phyloP scores from a whole-genome alignment of 75 land plant genomes.

The Azolla pinnata region DNA sequence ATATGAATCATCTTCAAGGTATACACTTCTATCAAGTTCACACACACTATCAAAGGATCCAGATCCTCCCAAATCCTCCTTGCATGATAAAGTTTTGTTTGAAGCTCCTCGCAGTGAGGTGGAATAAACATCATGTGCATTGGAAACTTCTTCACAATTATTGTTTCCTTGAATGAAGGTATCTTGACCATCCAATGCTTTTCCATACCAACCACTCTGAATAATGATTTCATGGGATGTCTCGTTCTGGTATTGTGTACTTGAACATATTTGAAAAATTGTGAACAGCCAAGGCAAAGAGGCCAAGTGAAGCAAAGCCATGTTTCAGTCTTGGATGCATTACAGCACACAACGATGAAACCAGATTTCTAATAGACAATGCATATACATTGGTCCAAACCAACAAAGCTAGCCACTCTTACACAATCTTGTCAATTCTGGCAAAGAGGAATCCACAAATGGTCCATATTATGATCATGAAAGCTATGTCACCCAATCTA shows the following conservation, averaged over 20 bases:
- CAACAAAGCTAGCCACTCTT: too few relatives aligned
- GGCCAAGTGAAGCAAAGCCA: not conserved
- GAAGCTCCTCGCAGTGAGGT: not conserved
- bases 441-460: too few relatives aligned
- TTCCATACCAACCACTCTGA: too few relatives aligned
- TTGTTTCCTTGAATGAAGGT: not conserved
- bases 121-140: not conserved
- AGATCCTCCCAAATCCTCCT: slow-evolving; percentile 49
- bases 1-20: slow-evolving; percentile 31
- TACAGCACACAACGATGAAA: too few relatives aligned
- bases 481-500: too few relatives aligned
- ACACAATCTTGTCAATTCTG: too few relatives aligned
- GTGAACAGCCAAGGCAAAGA: not conserved
- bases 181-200: too few relatives aligned
- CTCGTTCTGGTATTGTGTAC: not conserved
- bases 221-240: not conserved
- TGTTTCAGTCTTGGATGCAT: not conserved
- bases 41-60: slow-evolving; percentile 81
- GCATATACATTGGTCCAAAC: too few relatives aligned
- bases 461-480: too few relatives aligned
- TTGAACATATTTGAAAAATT: not conserved
- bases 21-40: slow-evolving; percentile 32
- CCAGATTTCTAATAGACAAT: too few relatives aligned
- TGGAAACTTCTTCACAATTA: not conserved
- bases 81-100: slow-evolving; percentile 31